phyloP scores from a whole-genome alignment of 257 asterid species.

The Solanum boliviense region DNA sequence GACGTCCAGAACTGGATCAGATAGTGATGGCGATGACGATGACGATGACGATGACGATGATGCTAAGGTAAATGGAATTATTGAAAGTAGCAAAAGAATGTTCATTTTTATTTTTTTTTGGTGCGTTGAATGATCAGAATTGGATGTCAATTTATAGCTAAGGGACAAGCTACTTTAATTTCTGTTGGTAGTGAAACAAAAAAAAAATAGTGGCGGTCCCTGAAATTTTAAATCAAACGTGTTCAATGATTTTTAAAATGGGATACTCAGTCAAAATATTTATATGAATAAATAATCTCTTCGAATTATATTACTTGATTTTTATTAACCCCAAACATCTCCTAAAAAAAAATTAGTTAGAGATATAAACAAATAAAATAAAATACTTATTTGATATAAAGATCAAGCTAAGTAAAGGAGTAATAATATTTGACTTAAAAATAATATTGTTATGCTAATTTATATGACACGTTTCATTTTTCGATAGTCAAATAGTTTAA shows the following conservation, averaged over 20 bases:
- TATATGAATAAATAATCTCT: too few relatives aligned
- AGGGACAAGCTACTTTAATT: neutral
- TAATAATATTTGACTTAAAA: neutral
- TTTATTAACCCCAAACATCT: fast-evolving
- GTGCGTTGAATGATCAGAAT: neutral
- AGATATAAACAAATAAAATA: neutral
- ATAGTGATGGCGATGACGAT: neutral
- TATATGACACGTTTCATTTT: fast-evolving
- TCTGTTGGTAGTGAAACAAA: neutral
- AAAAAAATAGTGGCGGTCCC: neutral
- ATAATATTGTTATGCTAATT: too few relatives aligned
- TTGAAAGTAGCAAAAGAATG: neutral
- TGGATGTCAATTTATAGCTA: neutral
- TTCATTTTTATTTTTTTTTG: neutral
- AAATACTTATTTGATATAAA: neutral
- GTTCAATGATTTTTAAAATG: neutral
- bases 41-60: too few relatives aligned
- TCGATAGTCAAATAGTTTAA: fast-evolving
- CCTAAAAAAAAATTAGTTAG: neutral
- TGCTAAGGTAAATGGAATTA: neutral
- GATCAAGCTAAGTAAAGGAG: neutral
- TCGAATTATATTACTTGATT: too few relatives aligned
- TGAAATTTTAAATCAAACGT: neutral
- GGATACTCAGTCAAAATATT: neutral
- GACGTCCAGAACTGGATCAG: neutral